Conservation (phyloP, 805 yeast species). For the Clavispora carvajalis region DNA sequence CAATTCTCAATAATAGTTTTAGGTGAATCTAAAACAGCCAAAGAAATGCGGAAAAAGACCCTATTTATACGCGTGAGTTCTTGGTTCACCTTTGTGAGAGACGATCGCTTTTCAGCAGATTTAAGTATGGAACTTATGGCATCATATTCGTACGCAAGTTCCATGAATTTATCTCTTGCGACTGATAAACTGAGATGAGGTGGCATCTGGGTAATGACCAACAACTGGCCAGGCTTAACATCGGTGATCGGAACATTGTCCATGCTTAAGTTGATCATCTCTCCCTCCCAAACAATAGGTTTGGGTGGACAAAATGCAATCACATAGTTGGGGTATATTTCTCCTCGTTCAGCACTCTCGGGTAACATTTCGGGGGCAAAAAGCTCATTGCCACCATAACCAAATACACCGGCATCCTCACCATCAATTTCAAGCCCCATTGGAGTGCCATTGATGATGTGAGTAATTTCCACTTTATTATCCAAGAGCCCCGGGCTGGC, state of each 20-base stretch:
- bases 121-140: constrained; percentile 33
- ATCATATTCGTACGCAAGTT: constrained; percentile 46
- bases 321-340: constrained; percentile 39
- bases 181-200: constrained; percentile 32
- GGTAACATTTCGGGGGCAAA: constrained; percentile 25
- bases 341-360: constrained; percentile 7
- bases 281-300: constrained; percentile 90
- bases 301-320: constrained; percentile 72
- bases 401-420: background rate
- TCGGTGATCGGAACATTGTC: constrained; percentile 47
- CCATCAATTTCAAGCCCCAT: constrained; percentile 26
- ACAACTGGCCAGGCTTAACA: constrained; percentile 61
- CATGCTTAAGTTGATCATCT: constrained; percentile 51
- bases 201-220: constrained; percentile 69
- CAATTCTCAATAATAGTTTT: constrained; percentile 50
- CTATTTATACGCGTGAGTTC: constrained; percentile 65
- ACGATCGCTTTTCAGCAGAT: constrained; percentile 61
- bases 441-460: constrained; percentile 35
- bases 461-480: constrained; percentile 34
- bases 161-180: constrained; percentile 53
- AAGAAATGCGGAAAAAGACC: constrained; percentile 61
- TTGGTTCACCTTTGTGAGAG: constrained; percentile 64
- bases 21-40: constrained; percentile 59
- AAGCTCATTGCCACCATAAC: constrained; percentile 15
- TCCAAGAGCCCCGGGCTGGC: constrained; percentile 58